These are phyloP conservation scores for Citeromyces hawaiiensis DNA, from an alignment of 1,139 yeast genomes.

Conservation along the genomic window DNA sequence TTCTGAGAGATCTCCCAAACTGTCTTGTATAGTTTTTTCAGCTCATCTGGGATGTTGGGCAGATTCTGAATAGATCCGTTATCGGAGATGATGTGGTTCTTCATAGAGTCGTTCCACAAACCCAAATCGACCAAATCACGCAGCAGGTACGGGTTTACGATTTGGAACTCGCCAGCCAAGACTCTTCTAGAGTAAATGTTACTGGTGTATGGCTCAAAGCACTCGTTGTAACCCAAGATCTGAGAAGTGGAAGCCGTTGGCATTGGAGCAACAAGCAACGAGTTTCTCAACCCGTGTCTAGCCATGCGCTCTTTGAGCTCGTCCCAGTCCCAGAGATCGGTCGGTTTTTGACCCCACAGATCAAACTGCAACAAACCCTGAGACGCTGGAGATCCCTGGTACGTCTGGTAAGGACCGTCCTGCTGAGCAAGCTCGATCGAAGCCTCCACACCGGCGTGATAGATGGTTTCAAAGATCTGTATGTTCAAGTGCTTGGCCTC, in stretches of 20 bases:
- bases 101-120: conserved; percentile 39
- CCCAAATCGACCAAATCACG: conserved; percentile 42
- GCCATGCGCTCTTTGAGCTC: conserved; percentile 28
- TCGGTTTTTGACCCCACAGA: conserved; percentile 44
- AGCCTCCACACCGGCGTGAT: conserved; percentile 45
- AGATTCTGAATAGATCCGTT: conserved; percentile 44
- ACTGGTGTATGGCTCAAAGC: conserved; percentile 51
- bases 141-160: conserved; percentile 42
- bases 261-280: conserved; percentile 52
- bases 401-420: conserved; percentile 35
- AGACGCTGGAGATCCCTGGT: conserved; percentile 46
- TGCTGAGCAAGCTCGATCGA: conserved; percentile 36
- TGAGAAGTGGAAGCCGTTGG: conserved; percentile 56
- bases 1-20: conserved; percentile 53
- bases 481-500: conserved; percentile 42
- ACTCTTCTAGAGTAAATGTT: conserved; percentile 49
- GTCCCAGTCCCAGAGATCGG: conserved; percentile 47
- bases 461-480: conserved; percentile 48
- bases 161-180: conserved; percentile 48
- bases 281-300: conserved; percentile 38
- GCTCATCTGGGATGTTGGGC: conserved; percentile 33
- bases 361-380: conserved; percentile 43
- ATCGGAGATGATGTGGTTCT: conserved; percentile 34
- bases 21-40: conserved; percentile 39
- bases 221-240: conserved; percentile 46